Base-by-base conservation (phyloP, 257 asterid genomes). In the Rehmannia glutinosa region DNA sequence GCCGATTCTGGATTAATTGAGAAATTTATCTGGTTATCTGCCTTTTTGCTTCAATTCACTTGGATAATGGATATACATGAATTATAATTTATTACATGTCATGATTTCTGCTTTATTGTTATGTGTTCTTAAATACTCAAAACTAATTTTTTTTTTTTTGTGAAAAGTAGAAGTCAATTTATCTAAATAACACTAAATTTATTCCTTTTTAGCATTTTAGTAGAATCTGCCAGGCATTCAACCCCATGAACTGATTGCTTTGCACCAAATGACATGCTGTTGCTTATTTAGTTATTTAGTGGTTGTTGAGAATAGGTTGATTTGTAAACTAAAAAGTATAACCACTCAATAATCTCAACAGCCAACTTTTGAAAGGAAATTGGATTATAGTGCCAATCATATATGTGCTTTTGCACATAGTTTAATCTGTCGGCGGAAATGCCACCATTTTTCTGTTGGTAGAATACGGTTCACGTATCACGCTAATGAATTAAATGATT, bases 201-300 rank as follows among this genome's bases (percentile, higher is more conserved):
- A 21, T 54, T 10, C 16, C 4, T 35, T 32, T 70, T 35, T 35
- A 49, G 25, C 39, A 24, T 60, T 47, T 17, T 3, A 5, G 11
- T 47, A 56, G 30, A 50, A 53, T 61, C 70, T 62, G 10, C 21
- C 15, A 15, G 32, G 66, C 46, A 8, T 30, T 39, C 28, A 41
- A 28, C 43, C 24, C 66, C 46, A 30, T 30, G 28, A 72, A 72
- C 67, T 64, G 42, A 24, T 58, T 46, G 43, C 62, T 32, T n/a
- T 58, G 57, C 30, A 59, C 64, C n/a, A 66, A 47, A 57, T 57
- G 32, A 47, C 39, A 47, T 43, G 64, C 6, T 12, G 17, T 20
- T 52, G 57, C 64, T 55, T 45, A 9, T 30, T 62, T 47, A 50
- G 43, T 66, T 21, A 49, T 66, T 42, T 28, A 23, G 41, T 62